These are phyloP conservation scores for Leccinum variabile DNA, from an alignment of 1,284 basidiomycete genomes.

Conservation along the genomic window DNA sequence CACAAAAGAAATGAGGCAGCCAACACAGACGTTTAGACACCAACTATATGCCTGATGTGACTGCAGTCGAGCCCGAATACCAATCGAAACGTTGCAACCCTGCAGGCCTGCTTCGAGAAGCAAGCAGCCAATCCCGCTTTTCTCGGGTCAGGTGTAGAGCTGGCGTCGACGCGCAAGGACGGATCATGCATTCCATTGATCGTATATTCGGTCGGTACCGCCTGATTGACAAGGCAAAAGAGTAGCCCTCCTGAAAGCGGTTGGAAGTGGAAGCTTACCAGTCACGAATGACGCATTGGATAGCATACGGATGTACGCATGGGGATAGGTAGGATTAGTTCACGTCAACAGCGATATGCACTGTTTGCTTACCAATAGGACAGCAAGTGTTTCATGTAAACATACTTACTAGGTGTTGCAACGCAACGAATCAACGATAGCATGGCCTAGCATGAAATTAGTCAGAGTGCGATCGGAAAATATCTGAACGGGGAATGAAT, in stretches of 20 bases:
- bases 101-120: neutral
- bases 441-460: neutral
- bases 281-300: neutral
- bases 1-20: neutral
- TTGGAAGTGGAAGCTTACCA: neutral
- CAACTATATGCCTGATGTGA: too few relatives aligned
- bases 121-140: neutral
- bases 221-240: neutral
- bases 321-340: neutral
- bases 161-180: neutral
- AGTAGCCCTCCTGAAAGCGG: neutral
- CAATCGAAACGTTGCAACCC: too few relatives aligned
- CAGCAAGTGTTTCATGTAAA: neutral
- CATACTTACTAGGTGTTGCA: neutral
- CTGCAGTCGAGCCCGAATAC: neutral
- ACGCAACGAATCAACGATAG: neutral
- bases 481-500: neutral
- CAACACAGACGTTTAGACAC: neutral
- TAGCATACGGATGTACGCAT: neutral
- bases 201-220: neutral
- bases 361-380: neutral
- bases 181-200: neutral
- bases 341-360: neutral
- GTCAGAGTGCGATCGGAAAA: neutral
- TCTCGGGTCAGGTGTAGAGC: neutral